Evolutionary conservation across 1,284 basidiomycete species (phyloP).

Genomic region (Trametes hirsuta): DNA sequence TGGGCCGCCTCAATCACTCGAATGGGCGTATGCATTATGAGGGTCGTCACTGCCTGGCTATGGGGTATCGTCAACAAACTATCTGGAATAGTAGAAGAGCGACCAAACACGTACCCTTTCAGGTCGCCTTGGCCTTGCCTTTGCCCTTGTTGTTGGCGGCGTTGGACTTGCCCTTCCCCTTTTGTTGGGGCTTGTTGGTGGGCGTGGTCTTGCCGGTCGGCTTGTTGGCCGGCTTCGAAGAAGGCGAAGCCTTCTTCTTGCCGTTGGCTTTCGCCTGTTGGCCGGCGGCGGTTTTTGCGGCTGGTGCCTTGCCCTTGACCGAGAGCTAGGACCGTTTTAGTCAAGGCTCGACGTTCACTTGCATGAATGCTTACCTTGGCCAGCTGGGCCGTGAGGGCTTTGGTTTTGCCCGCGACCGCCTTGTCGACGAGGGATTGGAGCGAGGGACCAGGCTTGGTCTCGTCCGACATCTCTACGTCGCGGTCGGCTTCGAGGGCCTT

Average conservation of each 20-base stretch:
- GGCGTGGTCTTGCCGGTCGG: too few species aligned
- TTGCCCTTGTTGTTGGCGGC: neutral
- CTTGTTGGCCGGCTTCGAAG: too few species aligned
- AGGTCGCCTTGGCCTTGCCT: neutral
- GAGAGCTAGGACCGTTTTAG: too few species aligned
- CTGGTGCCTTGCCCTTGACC: too few species aligned
- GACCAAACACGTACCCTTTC: neutral
- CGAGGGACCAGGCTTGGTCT: conserved; percentile 23
- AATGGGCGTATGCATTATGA: neutral
- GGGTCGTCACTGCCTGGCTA: neutral
- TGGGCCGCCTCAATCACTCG: neutral
- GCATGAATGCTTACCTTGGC: too few species aligned
- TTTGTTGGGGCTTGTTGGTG: too few species aligned
- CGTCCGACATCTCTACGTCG: neutral
- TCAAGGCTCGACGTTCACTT: too few species aligned
- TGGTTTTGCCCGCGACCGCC: conserved; percentile 11
- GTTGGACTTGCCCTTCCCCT: neutral
- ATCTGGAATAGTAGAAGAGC: neutral
- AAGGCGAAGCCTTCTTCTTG: too few species aligned
- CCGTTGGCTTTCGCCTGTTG: too few species aligned
- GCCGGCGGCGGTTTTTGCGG: too few species aligned
- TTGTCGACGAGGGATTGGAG: conserved; percentile 27
- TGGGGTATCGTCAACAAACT: neutral
- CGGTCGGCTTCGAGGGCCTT: too few species aligned
- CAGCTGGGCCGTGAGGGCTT: neutral